Evolutionary conservation across 2,329 filamentous ascomycete species (phyloP), one percentile per base, ranked within the genome.

Genomic region (Falciphora oryzae): DNA sequence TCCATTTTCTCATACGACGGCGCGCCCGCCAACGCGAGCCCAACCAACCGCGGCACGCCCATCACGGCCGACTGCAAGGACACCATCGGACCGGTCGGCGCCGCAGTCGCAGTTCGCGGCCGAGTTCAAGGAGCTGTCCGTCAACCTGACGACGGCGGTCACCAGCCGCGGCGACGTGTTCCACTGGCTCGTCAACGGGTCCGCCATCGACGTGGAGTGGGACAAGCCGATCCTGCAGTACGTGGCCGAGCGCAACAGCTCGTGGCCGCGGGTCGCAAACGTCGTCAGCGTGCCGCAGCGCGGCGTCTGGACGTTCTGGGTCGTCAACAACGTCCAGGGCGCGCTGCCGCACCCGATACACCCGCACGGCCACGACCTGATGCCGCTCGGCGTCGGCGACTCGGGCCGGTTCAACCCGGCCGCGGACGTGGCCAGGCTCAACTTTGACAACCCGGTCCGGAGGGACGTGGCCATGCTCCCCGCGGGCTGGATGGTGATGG

Each of bases 301-400:
- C 3, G 65, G 73, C 13, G 69, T 73, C 58, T 78, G 75, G 76
- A 69, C 72, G 5, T 74, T 75, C 62, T 44, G 76, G 6, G 70
- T 69, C n/a, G 73, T 75, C 62, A 64, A 73, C 38, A 75, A 71
- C 27, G 67, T 64, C 11, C 63, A 72, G n/a, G 64, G 68, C 18
- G 66, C 72, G 72, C 62, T 70, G 5, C 66, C 68, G 6, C 78
- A 80, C 66, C 78, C 78, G 0, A 77, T 80, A 66, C 78, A 80
- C 68, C 70, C 79, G 22, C 78, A 80, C 72, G 78, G 78, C n/a
- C 76, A 78, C 67, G 77, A 80, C 66, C 79, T 78, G 65, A 76
- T 68, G 64, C 65, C 80, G 8, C 72, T 80, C 4, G 75, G 72
- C 14, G 69, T 72, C 53, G 67, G 67, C 59, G 31, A 60, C 18